These are phyloP conservation scores for Plasmodiophora brassicae DNA, from an alignment of 208 protist genomes.

Conservation along the genomic window DNA sequence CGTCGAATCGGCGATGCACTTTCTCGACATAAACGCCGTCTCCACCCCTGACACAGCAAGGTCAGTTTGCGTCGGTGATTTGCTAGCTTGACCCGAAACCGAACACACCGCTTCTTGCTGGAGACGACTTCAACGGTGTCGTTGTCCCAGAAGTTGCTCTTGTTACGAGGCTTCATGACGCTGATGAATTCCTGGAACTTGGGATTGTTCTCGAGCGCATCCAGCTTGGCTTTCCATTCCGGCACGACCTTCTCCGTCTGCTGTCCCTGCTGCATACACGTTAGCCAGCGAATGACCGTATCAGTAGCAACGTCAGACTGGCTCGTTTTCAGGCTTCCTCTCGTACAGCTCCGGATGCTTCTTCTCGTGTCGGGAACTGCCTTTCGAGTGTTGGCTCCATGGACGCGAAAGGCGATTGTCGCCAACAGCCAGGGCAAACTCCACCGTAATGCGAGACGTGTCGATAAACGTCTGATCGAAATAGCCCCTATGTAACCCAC, in stretches of 20 bases:
- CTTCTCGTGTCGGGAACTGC: not conserved
- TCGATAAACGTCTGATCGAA: not conserved
- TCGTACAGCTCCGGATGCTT: not conserved
- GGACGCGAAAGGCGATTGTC: not conserved
- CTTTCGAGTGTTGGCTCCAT: not conserved
- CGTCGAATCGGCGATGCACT: not conserved
- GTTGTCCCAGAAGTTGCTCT: conserved; percentile 25
- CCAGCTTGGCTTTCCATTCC: no score
- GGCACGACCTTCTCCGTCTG: not conserved
- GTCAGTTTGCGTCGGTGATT: no score
- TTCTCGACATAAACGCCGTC: not conserved
- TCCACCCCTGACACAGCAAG: no score
- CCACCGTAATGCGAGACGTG: not conserved
- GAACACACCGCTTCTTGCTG: no score
- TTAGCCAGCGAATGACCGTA: no score
- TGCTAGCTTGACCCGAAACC: no score
- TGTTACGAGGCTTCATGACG: not conserved
- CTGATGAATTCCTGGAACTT: not conserved
- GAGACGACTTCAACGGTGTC: not conserved
- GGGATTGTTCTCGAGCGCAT: not conserved
- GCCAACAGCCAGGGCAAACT: conserved; percentile 6
- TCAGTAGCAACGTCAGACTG: not conserved
- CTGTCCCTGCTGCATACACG: not conserved
- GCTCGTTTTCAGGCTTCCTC: not conserved
- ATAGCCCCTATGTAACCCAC: not conserved